Evolutionary conservation across 208 protist species (phyloP), one percentile per base, ranked within the genome.

Genomic region (Strigomonas culicis): DNA sequence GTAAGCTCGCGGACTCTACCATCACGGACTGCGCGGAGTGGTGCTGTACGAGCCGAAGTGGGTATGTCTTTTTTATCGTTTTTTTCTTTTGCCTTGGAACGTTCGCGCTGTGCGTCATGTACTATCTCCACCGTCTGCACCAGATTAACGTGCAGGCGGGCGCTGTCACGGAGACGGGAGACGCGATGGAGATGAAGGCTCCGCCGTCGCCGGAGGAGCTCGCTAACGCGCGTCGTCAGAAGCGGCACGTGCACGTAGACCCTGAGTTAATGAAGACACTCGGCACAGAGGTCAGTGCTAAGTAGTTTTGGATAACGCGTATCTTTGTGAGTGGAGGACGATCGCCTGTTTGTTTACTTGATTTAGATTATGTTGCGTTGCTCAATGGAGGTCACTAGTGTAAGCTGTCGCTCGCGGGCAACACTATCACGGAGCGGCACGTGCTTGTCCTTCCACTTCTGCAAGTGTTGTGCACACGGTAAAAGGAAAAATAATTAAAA

Each of bases 81-180:
- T 56, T 95, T 36, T 89, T 90, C 68, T 84, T 92, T 60, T 84
- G 74, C 66, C 61, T 77, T 10, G 88, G 88, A 34, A 79, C 79
- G 19, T 92, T 90, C 49, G 66, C 75, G 6, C 59, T 92, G 64
- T 84, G 79, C 22, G 68, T 65, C 27, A 72, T 69, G 53, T 90
- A 90, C 66, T 94, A 92, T 51, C 67, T 94, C 2, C 62, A 86
- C 57, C 80, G 88, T 0, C 83, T 94, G 31, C 88, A 94, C 49
- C 67, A 82, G 59, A 75, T 67, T 31, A 94, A 94, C 59, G 79
- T 92, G 34, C 67, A 75, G 36, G 65, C 73, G 24, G 88, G 88
- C 19, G 85, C 75, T 10, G 85, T 92, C 47, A 70, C 68, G 19
- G 79, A 69, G 30, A 63, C 63, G 31, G 88, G 88, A 1, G 80